Base-by-base conservation (phyloP, 2,329 filamentous ascomycete species). In the Paraphoma chrysanthemicola region DNA sequence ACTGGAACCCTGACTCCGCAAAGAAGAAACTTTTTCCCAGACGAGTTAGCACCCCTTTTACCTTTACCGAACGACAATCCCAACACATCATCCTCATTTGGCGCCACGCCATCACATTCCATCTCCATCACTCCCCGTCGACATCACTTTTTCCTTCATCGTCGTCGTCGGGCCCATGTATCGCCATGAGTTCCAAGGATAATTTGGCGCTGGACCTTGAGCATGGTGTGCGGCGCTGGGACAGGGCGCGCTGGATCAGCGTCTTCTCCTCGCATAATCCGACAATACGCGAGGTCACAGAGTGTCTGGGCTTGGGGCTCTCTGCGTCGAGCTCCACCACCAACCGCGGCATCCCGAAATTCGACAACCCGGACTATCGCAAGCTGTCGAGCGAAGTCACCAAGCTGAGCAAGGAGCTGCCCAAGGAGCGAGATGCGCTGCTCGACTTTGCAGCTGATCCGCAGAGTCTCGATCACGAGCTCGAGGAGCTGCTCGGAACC, bases 321-420 rank as follows among this genome's bases (percentile, higher is more conserved):
- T 72, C 70, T 17, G 70, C 72, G 45, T 72, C 70, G n/a, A 70
- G 68, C 55, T 72, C 69, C 18, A 75, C 69, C 45, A 74, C 72
- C 44, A 75, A 75, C 57, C 70, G 72, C 53, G 73, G 73, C 62
- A 76, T 76, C 51, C 72, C 72, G 54, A 76, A 76, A 48, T 76
- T 76, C 67, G 73, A 76, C 66, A 73, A 73, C 42, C 73, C 73
- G 29, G 71, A 76, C 44, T 73, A 72, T 59, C 69, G 68, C 57
- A 74, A 71, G 59, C 64, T 76, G 31, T 74, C 72, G 7, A 72
- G 67, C 63, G 72, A 74, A 51, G 71, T 76, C 56, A 71, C 70
- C 46, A 70, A 71, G 51, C 61, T 76, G 56, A 71, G 67, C 42
- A 75, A 76, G 54, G 72, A 75, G 51, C 56, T 76, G 58, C 73